Evolutionary conservation across 805 yeast genomes (phyloP).

Genomic region (Tetrapisispora taiwanensis): DNA sequence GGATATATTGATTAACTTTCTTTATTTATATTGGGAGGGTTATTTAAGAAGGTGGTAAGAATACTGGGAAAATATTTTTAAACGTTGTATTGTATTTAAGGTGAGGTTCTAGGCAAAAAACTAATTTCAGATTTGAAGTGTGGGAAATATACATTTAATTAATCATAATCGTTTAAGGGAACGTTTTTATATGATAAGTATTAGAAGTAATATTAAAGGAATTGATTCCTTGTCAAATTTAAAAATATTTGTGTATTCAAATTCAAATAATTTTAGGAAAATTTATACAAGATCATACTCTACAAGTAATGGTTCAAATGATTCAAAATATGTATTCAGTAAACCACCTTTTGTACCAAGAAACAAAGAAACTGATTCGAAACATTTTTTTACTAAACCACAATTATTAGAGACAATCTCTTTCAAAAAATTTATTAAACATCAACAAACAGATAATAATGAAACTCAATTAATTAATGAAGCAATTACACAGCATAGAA

Average conservation of each 20-base stretch:
- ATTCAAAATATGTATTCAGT: slow-evolving; percentile 13
- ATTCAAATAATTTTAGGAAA: background rate
- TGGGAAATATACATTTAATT: too few relatives aligned
- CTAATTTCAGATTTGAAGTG: too few relatives aligned
- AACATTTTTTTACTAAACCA: slow-evolving; percentile 21
- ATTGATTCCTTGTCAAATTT: too few relatives aligned
- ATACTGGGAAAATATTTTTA: too few relatives aligned
- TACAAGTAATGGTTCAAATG: background rate
- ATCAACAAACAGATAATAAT: background rate
- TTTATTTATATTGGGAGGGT: too few relatives aligned
- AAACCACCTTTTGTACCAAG: slow-evolving; percentile 8
- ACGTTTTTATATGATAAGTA: background rate
- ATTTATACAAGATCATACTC: background rate
- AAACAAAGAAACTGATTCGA: slow-evolving; percentile 6
- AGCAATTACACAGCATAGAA: slow-evolving; percentile 15
- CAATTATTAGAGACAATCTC: background rate
- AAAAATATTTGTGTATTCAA: too few relatives aligned
- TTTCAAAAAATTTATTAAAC: background rate
- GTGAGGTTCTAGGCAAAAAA: too few relatives aligned
- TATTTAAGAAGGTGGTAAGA: too few relatives aligned
- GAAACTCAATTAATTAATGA: slow-evolving; percentile 10
- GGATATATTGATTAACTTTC: too few relatives aligned
- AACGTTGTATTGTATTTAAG: too few relatives aligned
- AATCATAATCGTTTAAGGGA: background rate
- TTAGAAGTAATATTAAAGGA: background rate